Percentiles rank a stretch among this genome's conserved stretches.
Evolutionary conservation across 1,284 basidiomycete genomes (phyloP).

Genomic region (Leccinum fuscescens): DNA sequence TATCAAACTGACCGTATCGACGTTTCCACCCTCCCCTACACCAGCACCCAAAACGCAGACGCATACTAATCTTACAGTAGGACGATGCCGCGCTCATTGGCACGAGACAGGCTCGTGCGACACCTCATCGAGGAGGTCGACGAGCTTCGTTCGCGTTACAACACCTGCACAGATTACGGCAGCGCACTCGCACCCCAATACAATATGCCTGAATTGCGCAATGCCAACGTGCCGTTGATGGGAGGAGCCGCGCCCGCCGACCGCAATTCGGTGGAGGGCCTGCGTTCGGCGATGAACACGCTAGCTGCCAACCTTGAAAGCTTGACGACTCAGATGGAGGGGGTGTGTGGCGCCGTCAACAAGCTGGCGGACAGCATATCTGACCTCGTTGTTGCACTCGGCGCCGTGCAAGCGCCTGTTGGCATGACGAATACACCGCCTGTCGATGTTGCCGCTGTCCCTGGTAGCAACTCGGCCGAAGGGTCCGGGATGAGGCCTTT

Average conservation of each 20-base stretch:
- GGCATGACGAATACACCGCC: neutral
- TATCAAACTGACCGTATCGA: no score
- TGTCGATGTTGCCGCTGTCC: neutral
- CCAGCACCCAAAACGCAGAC: slow-evolving; percentile 60
- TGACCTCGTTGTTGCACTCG: neutral
- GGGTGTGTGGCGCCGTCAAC: neutral
- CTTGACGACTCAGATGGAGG: neutral
- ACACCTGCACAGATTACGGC: neutral
- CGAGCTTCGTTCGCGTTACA: neutral
- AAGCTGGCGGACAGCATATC: neutral
- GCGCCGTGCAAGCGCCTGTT: neutral
- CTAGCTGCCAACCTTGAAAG: neutral
- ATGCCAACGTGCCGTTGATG: neutral
- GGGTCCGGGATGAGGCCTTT: neutral
- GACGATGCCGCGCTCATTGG: neutral
- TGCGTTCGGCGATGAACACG: neutral
- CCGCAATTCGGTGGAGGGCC: neutral
- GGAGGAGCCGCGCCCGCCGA: neutral
- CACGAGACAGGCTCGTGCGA: neutral
- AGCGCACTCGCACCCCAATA: neutral
- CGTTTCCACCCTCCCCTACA: no score
- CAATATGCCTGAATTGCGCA: neutral
- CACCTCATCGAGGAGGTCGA: neutral
- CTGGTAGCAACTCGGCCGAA: neutral
- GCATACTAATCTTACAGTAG: slow-evolving; percentile 23